These are phyloP conservation scores for Chlorophyllum brunneum DNA, from an alignment of 768 basidiomycete genomes.

Conservation along the genomic window DNA sequence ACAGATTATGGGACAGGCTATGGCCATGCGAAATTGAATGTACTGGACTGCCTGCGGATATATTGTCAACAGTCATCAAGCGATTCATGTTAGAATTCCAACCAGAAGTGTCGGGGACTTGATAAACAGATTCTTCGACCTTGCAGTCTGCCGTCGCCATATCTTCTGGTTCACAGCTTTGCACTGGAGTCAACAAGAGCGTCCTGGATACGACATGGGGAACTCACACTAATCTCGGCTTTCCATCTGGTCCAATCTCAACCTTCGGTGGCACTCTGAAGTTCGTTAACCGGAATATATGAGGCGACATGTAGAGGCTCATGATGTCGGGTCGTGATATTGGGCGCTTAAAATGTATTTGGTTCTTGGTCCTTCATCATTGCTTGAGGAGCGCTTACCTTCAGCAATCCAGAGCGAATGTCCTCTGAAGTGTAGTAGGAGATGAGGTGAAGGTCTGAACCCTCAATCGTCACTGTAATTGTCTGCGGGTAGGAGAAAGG, in stretches of 20 bases:
- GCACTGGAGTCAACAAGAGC: conserved; percentile 12
- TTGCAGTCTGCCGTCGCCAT: conserved; percentile 43
- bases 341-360: conserved; percentile 43
- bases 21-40: conserved; percentile 22
- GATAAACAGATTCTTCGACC: conserved; percentile 42
- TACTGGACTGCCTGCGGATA: conserved; percentile 29
- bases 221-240: conserved; percentile 61
- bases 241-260: conserved; percentile 68
- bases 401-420: conserved; percentile 63
- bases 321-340: conserved; percentile 70
- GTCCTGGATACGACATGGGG: not conserved
- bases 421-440: conserved; percentile 84
- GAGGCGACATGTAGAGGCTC: conserved; percentile 65
- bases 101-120: conserved; percentile 32
- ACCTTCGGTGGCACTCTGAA: conserved; percentile 83
- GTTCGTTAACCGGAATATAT: conserved; percentile 75
- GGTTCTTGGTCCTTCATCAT: not conserved
- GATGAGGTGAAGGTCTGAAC: conserved; percentile 77
- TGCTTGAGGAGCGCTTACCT: conserved; percentile 26
- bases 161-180: conserved; percentile 42
- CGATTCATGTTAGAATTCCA: conserved; percentile 1
- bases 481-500: conserved; percentile 44
- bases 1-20: conserved; percentile 5
- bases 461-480: conserved; percentile 79
- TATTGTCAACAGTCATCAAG: conserved; percentile 26